phyloP scores from a whole-genome alignment of 768 basidiomycete species.

The Mycena latifolia region DNA sequence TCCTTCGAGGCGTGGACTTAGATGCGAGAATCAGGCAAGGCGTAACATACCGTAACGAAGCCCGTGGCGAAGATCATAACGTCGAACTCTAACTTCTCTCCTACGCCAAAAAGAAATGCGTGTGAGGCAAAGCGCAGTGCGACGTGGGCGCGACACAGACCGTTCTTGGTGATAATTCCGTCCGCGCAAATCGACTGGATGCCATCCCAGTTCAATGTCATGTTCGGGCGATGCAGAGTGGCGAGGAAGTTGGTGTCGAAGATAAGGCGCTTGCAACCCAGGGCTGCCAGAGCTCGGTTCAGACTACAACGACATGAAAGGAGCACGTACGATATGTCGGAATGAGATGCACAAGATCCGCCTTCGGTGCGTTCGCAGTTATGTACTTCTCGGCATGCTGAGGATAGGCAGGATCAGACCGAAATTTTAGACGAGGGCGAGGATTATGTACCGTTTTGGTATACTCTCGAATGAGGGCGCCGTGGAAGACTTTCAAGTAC shows the following conservation, averaged over 20 bases:
- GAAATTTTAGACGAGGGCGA: background rate
- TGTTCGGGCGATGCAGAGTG: slow-evolving; percentile 65
- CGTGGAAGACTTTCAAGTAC: slow-evolving; percentile 23
- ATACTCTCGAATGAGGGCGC: background rate
- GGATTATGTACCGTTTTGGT: background rate
- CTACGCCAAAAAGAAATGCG: slow-evolving; percentile 29
- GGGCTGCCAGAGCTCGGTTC: slow-evolving; percentile 46
- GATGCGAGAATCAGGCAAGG: too few relatives aligned
- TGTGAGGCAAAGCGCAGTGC: too few relatives aligned
- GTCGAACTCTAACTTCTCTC: slow-evolving; percentile 50
- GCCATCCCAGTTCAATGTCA: slow-evolving; percentile 60
- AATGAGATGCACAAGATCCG: slow-evolving; percentile 58
- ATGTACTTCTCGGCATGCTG: slow-evolving; percentile 51
- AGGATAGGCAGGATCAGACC: background rate
- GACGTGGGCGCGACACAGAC: slow-evolving; percentile 33
- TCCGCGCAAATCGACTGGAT: slow-evolving; percentile 63
- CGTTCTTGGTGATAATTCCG: slow-evolving; percentile 59
- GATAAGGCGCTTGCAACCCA: slow-evolving; percentile 75
- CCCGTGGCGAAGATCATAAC: slow-evolving; percentile 57
- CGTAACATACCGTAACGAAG: slow-evolving; percentile 41
- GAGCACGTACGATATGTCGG: slow-evolving; percentile 59
- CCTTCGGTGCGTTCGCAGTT: slow-evolving; percentile 52
- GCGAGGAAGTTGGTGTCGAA: slow-evolving; percentile 70
- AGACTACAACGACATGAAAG: too few relatives aligned
- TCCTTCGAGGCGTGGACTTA: slow-evolving; percentile 41